phyloP scores from a whole-genome alignment of 2,329 filamentous ascomycete genomes.

The Biscogniauxia marginata region DNA sequence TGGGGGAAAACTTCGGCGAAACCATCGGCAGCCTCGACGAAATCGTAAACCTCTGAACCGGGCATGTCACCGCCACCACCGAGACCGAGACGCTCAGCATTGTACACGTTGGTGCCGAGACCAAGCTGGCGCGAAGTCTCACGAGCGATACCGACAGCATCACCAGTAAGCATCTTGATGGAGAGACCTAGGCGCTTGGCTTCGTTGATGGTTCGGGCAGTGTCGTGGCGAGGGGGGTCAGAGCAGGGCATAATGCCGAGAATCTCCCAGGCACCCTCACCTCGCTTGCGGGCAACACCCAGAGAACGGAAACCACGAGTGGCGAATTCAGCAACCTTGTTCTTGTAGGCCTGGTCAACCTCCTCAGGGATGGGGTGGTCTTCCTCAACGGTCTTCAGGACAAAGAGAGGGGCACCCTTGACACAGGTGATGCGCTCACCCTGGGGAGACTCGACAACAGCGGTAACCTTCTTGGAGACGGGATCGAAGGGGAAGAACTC shows the following conservation, averaged over 20 bases:
- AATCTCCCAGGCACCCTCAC: conserved; percentile 80
- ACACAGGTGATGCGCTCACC: conserved; percentile 85
- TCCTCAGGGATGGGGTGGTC: conserved; percentile 76
- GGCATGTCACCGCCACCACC: conserved; percentile 90
- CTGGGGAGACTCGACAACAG: conserved; percentile 77
- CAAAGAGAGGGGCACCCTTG: conserved; percentile 86
- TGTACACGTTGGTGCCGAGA: conserved; percentile 91
- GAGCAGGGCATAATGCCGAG: conserved; percentile 94
- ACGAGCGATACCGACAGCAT: conserved; percentile 88
- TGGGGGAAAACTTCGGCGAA: conserved; percentile 94
- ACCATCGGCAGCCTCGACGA: conserved; percentile 91
- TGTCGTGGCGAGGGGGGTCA: conserved; percentile 88
- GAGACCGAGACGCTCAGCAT: conserved; percentile 87
- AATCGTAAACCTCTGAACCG: conserved; percentile 91
- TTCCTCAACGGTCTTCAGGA: conserved; percentile 83
- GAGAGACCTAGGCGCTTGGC: conserved; percentile 84
- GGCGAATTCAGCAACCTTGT: conserved; percentile 88
- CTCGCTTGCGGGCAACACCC: conserved; percentile 87
- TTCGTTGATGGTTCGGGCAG: conserved; percentile 85
- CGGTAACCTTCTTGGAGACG: conserved; percentile 89
- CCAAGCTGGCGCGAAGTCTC: conserved; percentile 89
- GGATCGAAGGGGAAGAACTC: conserved; percentile 89
- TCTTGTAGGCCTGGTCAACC: conserved; percentile 82
- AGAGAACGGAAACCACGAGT: conserved; percentile 92
- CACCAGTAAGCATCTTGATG: conserved; percentile 96